Conservation (phyloP, 73 alveolate genomes). For the Breviolum minutum region DNA sequence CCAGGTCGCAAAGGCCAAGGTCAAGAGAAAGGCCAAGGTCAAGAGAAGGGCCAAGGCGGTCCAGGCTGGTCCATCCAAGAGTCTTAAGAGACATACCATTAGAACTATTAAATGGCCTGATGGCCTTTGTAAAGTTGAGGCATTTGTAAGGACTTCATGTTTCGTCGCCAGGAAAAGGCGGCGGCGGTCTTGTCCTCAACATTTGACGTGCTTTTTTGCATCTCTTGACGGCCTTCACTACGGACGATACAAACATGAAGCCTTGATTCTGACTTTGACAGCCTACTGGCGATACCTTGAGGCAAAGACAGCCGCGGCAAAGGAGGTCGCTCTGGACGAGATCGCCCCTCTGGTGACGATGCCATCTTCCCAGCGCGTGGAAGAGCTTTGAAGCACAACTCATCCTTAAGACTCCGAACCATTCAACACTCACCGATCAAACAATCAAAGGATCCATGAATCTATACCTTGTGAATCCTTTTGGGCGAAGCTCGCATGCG, state of each 20-base stretch:
- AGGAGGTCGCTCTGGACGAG: slow-evolving; percentile 48
- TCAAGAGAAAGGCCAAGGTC: neutral
- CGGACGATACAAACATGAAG: no score
- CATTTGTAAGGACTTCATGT: neutral
- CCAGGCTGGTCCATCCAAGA: no score
- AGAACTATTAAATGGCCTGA: no score
- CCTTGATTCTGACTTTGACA: neutral
- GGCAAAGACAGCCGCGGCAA: slow-evolving; percentile 58
- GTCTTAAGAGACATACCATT: no score
- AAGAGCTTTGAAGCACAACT: no score
- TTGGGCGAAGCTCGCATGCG: neutral
- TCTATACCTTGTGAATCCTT: no score
- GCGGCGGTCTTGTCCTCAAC: slow-evolving; percentile 2
- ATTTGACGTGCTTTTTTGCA: neutral
- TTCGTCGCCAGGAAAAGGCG: slow-evolving; percentile 7
- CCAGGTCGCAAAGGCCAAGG: slow-evolving; percentile 16
- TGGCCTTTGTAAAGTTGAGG: no score
- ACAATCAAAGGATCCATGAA: no score
- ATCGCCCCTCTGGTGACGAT: slow-evolving; percentile 56
- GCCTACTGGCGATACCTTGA: neutral
- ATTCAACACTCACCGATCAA: no score
- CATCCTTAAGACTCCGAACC: no score
- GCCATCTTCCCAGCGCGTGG: neutral
- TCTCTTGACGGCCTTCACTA: neutral
- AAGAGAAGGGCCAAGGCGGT: neutral